Evolutionary conservation across 1,139 yeast genomes (phyloP).

Genomic region (Debaryomycetaceae sp.): DNA sequence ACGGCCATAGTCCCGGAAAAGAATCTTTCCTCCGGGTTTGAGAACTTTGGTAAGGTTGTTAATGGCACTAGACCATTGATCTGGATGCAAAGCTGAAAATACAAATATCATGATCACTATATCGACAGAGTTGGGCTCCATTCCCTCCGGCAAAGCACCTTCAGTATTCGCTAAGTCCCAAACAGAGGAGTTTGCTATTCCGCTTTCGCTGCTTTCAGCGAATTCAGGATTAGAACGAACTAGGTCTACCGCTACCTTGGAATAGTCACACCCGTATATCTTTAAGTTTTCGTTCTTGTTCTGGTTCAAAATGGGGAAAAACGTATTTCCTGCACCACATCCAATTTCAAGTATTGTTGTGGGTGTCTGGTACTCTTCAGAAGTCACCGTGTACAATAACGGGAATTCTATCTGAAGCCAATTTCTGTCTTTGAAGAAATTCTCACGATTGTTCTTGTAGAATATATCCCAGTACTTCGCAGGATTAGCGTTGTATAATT

Average conservation of each 20-base stretch:
- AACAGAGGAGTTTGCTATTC: slow-evolving; percentile 77
- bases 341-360: slow-evolving; percentile 86
- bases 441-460: slow-evolving; percentile 84
- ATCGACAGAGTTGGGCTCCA: slow-evolving; percentile 81
- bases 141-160: slow-evolving; percentile 74
- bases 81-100: slow-evolving; percentile 87
- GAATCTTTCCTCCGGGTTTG: slow-evolving; percentile 89
- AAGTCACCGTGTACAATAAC: slow-evolving; percentile 70
- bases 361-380: slow-evolving; percentile 60
- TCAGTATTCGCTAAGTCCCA: slow-evolving; percentile 92
- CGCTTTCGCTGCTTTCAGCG: slow-evolving; percentile 39
- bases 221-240: slow-evolving; percentile 66
- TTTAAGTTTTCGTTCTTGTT: slow-evolving; percentile 75
- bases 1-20: slow-evolving; percentile 93
- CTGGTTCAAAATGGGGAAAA: slow-evolving; percentile 81
- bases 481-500: slow-evolving; percentile 75
- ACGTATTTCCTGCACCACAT: slow-evolving; percentile 97
- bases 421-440: slow-evolving; percentile 92
- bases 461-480: slow-evolving; percentile 95
- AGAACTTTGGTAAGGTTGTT: slow-evolving; percentile 63
- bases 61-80: slow-evolving; percentile 85
- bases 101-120: slow-evolving; percentile 92
- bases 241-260: slow-evolving; percentile 84
- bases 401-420: slow-evolving; percentile 98
- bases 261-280: slow-evolving; percentile 86